Base-by-base conservation (phyloP, 345 rosid species). In the Eutrema yunnanense region DNA sequence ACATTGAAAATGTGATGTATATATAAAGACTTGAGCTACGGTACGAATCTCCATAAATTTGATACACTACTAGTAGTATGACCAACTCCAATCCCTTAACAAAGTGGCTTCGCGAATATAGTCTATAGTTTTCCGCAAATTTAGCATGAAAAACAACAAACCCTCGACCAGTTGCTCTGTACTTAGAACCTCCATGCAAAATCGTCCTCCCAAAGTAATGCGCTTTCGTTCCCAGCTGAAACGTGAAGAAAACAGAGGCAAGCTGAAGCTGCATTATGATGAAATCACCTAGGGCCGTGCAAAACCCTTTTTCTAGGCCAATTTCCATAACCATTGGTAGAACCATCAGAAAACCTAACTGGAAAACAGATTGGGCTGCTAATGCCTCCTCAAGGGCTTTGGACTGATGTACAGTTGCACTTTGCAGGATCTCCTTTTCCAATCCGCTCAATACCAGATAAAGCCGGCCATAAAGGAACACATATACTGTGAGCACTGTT, bases 271-370 rank as follows among this genome's bases (percentile, higher is more conserved):
- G 97, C 98, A 95, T 92, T n/a, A 90, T 90, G 80, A 95, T 78
- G 73, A 95, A 90, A 78, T 92, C 96, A 55, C 86, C 91, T 43
- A 95, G 69, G 57, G 99, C 99, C 38, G 84, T 77, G 57, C 97
- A 89, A 41, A 92, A 92, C 50, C 99, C 99, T 82, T 95, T 92
- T 71, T 92, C 96, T 66, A 95, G 85, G 64, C 97, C 96, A 60
- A 87, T 87, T 84, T 95, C 99, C 99, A 92, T 92, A 62, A 95
- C 81, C 94, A 95, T 88, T 71, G 99, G 99, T 65, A 95, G 79
- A 71, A 95, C 85, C 74, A 95, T 81, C 72, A 88, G 46, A 33
- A 95, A 82, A 29, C 99, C 99, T 60, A 95, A 77, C 83, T 92
- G 99, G 72, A 95, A 86, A 66, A 90, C 74, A 42, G 97, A 81